Percentiles rank a stretch among this genome's conserved stretches.
Conservation (phyloP, 371 early-diverging fungal species). For the Mortierella sp. region DNA sequence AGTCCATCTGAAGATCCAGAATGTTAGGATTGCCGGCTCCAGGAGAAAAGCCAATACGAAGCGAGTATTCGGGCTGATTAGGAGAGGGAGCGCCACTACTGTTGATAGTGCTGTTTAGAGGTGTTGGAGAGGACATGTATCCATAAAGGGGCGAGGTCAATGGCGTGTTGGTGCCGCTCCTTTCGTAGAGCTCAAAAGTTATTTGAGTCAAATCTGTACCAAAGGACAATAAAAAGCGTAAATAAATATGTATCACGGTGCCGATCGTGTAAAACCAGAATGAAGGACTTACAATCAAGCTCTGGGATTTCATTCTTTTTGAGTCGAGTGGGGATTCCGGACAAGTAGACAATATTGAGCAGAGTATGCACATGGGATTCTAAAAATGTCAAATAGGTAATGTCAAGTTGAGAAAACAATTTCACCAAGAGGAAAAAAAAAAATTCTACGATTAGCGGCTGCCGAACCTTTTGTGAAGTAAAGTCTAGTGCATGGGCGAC, state of each 20-base stretch:
- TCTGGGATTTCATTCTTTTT: slow-evolving; percentile 83
- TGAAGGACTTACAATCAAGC: slow-evolving; percentile 84
- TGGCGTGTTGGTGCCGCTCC: slow-evolving; percentile 71
- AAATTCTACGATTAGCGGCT: too few species aligned
- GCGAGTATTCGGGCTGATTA: slow-evolving; percentile 78
- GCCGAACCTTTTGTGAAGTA: slow-evolving; percentile 97
- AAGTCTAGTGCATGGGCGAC: slow-evolving; percentile 79
- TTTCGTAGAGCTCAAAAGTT: slow-evolving; percentile 96
- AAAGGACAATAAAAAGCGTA: background rate
- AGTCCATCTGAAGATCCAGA: slow-evolving; percentile 89
- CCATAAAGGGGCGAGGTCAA: too few species aligned
- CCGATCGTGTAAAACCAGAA: too few species aligned
- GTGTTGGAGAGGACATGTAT: too few species aligned
- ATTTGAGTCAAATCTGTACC: slow-evolving; percentile 90
- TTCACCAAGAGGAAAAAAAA: too few species aligned
- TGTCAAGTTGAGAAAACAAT: too few species aligned
- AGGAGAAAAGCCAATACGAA: slow-evolving; percentile 93
- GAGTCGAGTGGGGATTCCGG: slow-evolving; percentile 85
- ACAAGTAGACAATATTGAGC: slow-evolving; percentile 90
- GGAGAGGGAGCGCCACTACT: slow-evolving; percentile 39
- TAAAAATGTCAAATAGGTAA: too few species aligned
- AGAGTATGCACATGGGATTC: slow-evolving; percentile 94
- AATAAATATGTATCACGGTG: too few species aligned
- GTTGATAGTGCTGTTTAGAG: too few species aligned
- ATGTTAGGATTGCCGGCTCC: slow-evolving; percentile 93